Conservation (phyloP, 1,139 yeast genomes). For the Geotrichum macrosporum region DNA sequence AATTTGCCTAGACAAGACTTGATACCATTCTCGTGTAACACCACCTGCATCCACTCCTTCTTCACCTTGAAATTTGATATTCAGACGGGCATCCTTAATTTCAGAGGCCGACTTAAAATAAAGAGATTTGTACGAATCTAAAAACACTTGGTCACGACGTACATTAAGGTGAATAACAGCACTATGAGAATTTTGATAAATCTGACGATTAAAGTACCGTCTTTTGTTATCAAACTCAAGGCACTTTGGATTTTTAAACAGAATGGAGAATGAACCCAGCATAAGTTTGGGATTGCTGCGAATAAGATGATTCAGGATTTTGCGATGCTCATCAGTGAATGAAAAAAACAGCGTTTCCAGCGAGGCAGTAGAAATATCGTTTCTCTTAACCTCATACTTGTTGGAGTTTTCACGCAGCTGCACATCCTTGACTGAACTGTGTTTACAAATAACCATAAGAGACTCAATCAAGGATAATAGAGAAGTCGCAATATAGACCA, state of each 20-base stretch:
- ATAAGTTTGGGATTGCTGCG: conserved; percentile 85
- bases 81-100: conserved; percentile 67
- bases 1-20: conserved; percentile 89
- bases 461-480: conserved; percentile 85
- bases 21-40: conserved; percentile 96
- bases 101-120: conserved; percentile 78
- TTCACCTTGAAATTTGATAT: conserved; percentile 83
- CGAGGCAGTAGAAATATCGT: conserved; percentile 70
- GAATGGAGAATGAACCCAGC: conserved; percentile 93
- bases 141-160: conserved; percentile 84
- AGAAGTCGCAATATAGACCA: conserved; percentile 73
- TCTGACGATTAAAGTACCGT: conserved; percentile 71
- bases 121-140: conserved; percentile 81
- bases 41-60: conserved; percentile 99
- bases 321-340: conserved; percentile 87
- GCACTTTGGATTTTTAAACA: conserved; percentile 84
- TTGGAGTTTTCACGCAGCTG: conserved; percentile 44
- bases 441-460: conserved; percentile 91
- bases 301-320: conserved; percentile 87
- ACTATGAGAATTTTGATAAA: conserved; percentile 34
- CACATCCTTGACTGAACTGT: conserved; percentile 63
- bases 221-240: conserved; percentile 93
- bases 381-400: conserved; percentile 55
- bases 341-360: conserved; percentile 76
- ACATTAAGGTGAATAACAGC: conserved; percentile 60